Evolutionary conservation across 768 basidiomycete species (phyloP), one percentile per base, ranked within the genome.

Genomic region (Trametes elegans): DNA sequence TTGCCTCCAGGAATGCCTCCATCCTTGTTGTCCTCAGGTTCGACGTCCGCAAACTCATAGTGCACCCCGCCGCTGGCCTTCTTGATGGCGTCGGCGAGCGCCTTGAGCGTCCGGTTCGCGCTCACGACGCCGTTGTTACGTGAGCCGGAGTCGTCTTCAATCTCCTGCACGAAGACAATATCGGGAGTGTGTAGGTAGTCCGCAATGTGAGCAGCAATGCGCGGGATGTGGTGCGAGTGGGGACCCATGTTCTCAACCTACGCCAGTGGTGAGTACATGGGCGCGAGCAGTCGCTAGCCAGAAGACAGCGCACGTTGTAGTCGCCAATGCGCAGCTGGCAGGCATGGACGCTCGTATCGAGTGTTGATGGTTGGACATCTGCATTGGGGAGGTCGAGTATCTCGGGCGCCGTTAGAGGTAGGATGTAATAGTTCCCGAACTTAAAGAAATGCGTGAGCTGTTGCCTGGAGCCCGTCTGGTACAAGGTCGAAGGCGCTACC

Each of bases 1-100:
- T 86, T 86, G 31, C 82, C 82, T 19, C 84, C 84, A 7, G 80
- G 81, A 51, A 77, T 63, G 5, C 84, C 84, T 24, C 84, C 84
- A 59, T 86, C 84, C 63, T 77, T 67, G 27, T 73, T 74, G 54
- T 84, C 71, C 21, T 79, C 72, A 2, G 83, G 83, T 29, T 74
- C 72, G 35, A 86, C 75, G 46, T 78, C 73, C 24, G 78, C 64
- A 53, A 75, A 83, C 2, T 69, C 65, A 61, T 85, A 86, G 3
- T 70, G 68, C 11, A 79, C 74, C 42, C 70, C 70, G 6, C 62
- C 60, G 35, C 64, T 67, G 7, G 64, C 65, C 10, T 66, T 67
- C 28, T 70, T 69, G 61, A 86, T 83, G 8, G 81, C 78, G 16
- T 71, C 71, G 4, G 76, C 72, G 21, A 86, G 68, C 9, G 71